Conservation (phyloP, 176 grass and related monocot genomes). For the Thinopyrum elongatum region DNA sequence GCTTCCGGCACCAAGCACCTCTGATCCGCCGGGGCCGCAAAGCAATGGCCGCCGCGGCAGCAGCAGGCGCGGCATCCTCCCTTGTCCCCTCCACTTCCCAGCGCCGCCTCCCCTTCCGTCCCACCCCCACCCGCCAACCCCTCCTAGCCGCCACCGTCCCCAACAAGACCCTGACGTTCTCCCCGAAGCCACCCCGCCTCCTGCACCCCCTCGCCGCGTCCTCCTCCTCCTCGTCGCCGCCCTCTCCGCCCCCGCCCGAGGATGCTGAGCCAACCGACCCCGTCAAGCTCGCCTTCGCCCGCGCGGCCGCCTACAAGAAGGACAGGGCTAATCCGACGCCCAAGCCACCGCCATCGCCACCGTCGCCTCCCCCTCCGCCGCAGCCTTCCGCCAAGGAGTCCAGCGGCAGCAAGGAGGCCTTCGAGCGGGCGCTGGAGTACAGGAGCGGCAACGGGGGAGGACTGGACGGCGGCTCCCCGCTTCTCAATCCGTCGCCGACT, state of each 20-base stretch:
- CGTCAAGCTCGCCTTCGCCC: slow-evolving; percentile 46
- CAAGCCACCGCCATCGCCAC: slow-evolving; percentile 2
- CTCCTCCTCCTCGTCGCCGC: slow-evolving; percentile 7
- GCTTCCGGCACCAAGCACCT: slow-evolving; percentile 24
- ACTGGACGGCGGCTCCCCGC: slow-evolving; percentile 9
- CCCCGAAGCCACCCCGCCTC: background rate
- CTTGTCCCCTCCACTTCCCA: slow-evolving; percentile 21
- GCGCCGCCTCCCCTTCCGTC: slow-evolving; percentile 30
- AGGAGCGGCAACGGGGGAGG: slow-evolving; percentile 31
- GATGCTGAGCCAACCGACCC: slow-evolving; percentile 32
- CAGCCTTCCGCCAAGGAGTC: background rate
- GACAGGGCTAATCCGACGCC: slow-evolving; percentile 31
- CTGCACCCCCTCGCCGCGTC: slow-evolving; percentile 9
- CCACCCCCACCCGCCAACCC: slow-evolving; percentile 15
- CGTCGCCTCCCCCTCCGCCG: background rate
- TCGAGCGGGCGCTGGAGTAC: slow-evolving; percentile 45
- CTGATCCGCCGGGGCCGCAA: background rate
- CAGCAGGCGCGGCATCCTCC: slow-evolving; percentile 33
- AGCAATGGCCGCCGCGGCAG: slow-evolving; percentile 28
- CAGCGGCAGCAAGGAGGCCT: slow-evolving; percentile 23
- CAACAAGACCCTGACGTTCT: background rate
- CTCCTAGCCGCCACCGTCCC: background rate
- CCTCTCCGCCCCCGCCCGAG: slow-evolving; percentile 29
- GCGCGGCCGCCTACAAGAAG: slow-evolving; percentile 47
- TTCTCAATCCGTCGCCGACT: slow-evolving; percentile 22